These are phyloP conservation scores for Phytopythium boreale DNA, from an alignment of 352 stramenopile species.

Conservation along the genomic window DNA sequence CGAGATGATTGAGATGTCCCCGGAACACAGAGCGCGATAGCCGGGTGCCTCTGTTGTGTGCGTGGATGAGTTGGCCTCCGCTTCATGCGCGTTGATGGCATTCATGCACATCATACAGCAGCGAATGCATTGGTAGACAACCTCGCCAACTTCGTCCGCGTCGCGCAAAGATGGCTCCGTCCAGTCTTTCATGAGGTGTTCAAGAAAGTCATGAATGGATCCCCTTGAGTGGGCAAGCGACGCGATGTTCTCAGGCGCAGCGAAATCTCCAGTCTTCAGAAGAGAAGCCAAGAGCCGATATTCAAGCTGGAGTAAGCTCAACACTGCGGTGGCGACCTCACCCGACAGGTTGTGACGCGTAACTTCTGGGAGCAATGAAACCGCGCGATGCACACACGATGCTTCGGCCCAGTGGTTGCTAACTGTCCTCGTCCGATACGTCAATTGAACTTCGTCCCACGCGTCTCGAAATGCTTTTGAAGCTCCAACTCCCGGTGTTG, in stretches of 20 bases:
- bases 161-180: slow-evolving; percentile 1
- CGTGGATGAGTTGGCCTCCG: neutral
- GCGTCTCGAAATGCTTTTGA: neutral
- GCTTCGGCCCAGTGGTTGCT: slow-evolving; percentile 1
- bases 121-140: slow-evolving; percentile 55
- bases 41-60: slow-evolving; percentile 11
- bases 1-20: slow-evolving; percentile 42
- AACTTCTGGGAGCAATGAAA: slow-evolving; percentile 21
- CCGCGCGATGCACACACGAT: slow-evolving; percentile 9
- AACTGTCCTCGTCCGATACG: neutral
- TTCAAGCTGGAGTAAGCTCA: slow-evolving; percentile 19
- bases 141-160: slow-evolving; percentile 23
- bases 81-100: slow-evolving; percentile 40
- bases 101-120: slow-evolving; percentile 64
- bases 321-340: slow-evolving; percentile 13
- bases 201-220: slow-evolving; percentile 25
- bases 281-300: slow-evolving; percentile 23
- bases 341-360: slow-evolving; percentile 11
- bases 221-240: slow-evolving; percentile 17
- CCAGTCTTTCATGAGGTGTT: slow-evolving; percentile 13
- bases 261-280: slow-evolving; percentile 16
- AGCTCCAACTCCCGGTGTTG: neutral
- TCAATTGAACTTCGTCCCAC: neutral
- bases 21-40: slow-evolving; percentile 45
- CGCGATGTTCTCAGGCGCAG: neutral